Conservation (phyloP, 225 moss, liverwort and hornwort genomes). For the Lunularia cruciata region DNA sequence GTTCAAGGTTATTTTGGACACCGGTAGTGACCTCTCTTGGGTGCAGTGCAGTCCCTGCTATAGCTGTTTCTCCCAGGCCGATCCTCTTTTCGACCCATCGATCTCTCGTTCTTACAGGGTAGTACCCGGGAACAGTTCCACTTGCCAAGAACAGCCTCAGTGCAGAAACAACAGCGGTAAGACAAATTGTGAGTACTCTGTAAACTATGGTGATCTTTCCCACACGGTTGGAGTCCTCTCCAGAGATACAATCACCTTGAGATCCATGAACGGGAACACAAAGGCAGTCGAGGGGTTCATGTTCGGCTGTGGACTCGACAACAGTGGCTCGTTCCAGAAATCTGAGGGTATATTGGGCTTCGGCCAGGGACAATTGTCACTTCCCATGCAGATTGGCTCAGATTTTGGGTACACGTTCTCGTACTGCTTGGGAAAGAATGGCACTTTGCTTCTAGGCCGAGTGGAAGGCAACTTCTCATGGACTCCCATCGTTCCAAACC, state of each 20-base stretch:
- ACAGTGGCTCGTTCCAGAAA: constrained; percentile 29
- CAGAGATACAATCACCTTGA: constrained; percentile 32
- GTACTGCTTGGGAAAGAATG: constrained; percentile 30
- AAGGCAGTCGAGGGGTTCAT: constrained; percentile 17
- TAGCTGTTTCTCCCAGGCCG: constrained; percentile 44
- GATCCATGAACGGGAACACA: no score
- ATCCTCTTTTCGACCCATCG: constrained; percentile 16
- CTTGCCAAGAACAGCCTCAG: constrained; percentile 19
- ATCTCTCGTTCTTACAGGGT: constrained; percentile 19
- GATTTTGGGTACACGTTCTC: constrained; percentile 30
- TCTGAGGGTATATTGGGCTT: constrained; percentile 38
- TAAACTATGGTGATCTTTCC: constrained; percentile 37
- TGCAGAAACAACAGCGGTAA: constrained; percentile 18
- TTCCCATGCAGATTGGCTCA: constrained; percentile 34
- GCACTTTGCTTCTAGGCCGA: constrained; percentile 26
- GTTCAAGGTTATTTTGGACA: no score
- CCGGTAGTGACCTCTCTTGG: no score
- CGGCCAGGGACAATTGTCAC: constrained; percentile 38
- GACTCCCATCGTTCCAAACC: constrained; percentile 25
- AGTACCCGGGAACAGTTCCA: constrained; percentile 9
- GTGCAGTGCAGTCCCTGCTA: constrained; percentile 57
- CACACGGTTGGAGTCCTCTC: constrained; percentile 32
- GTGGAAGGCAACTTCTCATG: constrained; percentile 13
- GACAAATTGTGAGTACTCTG: constrained; percentile 35
- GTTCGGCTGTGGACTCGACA: constrained; percentile 42